Base-by-base conservation (phyloP, 2,329 filamentous ascomycete species). In the Neonectria sp. region DNA sequence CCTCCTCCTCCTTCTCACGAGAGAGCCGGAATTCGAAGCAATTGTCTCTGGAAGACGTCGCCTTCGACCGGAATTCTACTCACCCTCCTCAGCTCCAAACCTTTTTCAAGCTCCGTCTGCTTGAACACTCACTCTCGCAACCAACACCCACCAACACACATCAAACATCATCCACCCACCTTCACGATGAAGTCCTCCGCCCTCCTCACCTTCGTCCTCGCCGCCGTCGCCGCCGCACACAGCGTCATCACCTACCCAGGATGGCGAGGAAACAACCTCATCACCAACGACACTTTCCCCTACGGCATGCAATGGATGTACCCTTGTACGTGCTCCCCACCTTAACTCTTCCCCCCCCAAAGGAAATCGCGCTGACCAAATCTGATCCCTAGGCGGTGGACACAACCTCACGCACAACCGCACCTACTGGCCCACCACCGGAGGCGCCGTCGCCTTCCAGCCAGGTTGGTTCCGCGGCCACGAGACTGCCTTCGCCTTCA, bases 391-490 rank as follows among this genome's bases (percentile, higher is more conserved):
- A 98, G 95, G 95, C 79, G 96, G 96, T 65, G 96, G 96, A 68
- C 90, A 95, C 84, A 85, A 86, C 53, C 88, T 89, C 43, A 93
- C 93, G 0, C 86, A 82, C 51, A 98, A 99, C 83, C 91, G 95
- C 69, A 97, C 96, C 15, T 93, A 92, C 83, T 98, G 96, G 96
- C 95, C 96, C 17, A 87, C 94, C 56, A 89, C 84, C 33, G 96
- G 96, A 73, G 96, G 96, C 69, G 94, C 95, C n/a, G 77, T 99
- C 68, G 89, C 94, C 56, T 88, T 98, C 76, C 95, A 98, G 78
- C 96, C 96, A 0, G 96, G 95, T 76, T 98, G 96, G 96, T 98
- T 98, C 85, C 90, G 91, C 65, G 96, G 96, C 71, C 96, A 98
- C 80, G 81, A 88, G 40, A 91, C 90, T 6, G 95, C 95, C 21